Base-by-base conservation (phyloP, 2,329 filamentous ascomycete species). In the Talaromyces atroroseus region DNA sequence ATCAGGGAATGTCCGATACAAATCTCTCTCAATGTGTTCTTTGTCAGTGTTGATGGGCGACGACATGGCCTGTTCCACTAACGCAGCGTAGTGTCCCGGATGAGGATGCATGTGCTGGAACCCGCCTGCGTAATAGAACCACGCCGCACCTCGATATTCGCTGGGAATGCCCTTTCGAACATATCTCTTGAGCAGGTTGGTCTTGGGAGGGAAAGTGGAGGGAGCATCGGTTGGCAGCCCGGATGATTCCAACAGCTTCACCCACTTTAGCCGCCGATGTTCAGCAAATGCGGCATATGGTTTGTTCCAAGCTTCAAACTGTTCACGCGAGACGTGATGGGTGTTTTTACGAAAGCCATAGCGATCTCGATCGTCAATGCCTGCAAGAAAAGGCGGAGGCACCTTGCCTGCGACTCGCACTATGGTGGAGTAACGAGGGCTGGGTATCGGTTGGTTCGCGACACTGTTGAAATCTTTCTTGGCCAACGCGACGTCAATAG, bases 111-210 rank as follows among this genome's bases (percentile, higher is more conserved):
- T 71, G 62, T 90, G 87, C 47, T 86, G 84, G 23, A 90, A 90
- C 1, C 92, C 92, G 20, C 90, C 90, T 11, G 91, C 90, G 69
- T 96, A 97, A 75, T 89, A 96, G 71, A 95, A 97, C 92, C 92
- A 97, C 47, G 92, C 92, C 5, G 89, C 88, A n/a, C 92, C 92
- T 66, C 92, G 84, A 85, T 91, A 95, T 62, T 96, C 90, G 0
- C 92, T 90, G 2, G 92, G 92, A 50, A 96, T 92, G 16, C 92
- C 92, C 72, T 96, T 97, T 52, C 92, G 85, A 49, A 96, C 83
- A 68, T 94, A 96, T 18, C 91, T 83, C 74, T 95, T 96, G 45
- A 94, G 84, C 72, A 95, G 95, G 47, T 86, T 83, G 50, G 85
- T 89, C 53, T 86, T 87, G 1, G 87, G 81, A 0, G 92, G 92